These are phyloP conservation scores for Pseudogymnoascus sp. DNA, from an alignment of 2,329 filamentous ascomycete genomes.

Conservation along the genomic window DNA sequence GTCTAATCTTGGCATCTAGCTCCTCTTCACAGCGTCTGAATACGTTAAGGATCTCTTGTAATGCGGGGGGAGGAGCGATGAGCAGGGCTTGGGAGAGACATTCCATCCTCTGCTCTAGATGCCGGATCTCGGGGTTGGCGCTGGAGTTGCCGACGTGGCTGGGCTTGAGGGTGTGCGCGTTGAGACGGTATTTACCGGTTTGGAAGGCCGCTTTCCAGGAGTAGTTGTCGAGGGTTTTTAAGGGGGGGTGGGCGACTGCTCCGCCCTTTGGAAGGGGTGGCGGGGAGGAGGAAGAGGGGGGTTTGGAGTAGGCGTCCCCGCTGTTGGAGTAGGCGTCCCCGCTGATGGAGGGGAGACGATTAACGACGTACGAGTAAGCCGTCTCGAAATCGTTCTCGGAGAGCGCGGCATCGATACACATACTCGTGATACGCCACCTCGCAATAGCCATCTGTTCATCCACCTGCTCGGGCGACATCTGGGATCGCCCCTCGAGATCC, in stretches of 20 bases:
- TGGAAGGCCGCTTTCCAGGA: slow-evolving; percentile 74
- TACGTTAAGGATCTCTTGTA: slow-evolving; percentile 67
- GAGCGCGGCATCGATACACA: slow-evolving; percentile 73
- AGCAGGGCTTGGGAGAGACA: slow-evolving; percentile 69
- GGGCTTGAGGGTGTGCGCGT: slow-evolving; percentile 44
- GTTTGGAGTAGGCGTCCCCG: slow-evolving; percentile 6
- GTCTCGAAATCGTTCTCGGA: slow-evolving; percentile 77
- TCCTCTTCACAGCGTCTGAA: slow-evolving; percentile 76
- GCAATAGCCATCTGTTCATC: slow-evolving; percentile 34
- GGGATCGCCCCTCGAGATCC: slow-evolving; percentile 14
- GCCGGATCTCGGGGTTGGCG: slow-evolving; percentile 56
- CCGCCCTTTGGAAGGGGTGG: slow-evolving; percentile 19
- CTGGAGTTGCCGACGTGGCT: slow-evolving; percentile 54
- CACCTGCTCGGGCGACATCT: slow-evolving; percentile 17
- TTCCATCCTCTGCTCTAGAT: slow-evolving; percentile 75
- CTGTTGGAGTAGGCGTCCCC: slow-evolving; percentile 21
- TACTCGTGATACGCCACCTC: slow-evolving; percentile 64
- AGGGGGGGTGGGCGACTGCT: slow-evolving; percentile 21
- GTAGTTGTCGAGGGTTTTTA: slow-evolving; percentile 48
- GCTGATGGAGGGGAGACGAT: slow-evolving; percentile 46
- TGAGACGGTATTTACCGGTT: slow-evolving; percentile 66
- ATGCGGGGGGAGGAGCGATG: slow-evolving; percentile 60
- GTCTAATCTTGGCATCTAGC: slow-evolving; percentile 56
- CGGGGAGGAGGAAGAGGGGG: slow-evolving; percentile 9
- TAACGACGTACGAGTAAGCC: slow-evolving; percentile 76